phyloP scores from a whole-genome alignment of 371 early-diverging fungal species.

The Mucor ambiguus region DNA sequence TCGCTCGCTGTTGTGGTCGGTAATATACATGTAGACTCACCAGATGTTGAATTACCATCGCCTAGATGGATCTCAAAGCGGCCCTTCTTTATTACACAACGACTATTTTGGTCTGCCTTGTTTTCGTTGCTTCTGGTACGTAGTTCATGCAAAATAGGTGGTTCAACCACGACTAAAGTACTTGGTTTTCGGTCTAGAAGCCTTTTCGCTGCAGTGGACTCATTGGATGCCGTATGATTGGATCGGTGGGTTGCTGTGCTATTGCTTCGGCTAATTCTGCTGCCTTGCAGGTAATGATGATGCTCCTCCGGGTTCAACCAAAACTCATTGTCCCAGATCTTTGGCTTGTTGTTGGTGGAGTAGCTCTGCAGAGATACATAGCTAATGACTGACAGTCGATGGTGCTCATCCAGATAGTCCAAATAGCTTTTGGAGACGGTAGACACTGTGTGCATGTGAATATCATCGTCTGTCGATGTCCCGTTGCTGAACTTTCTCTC shows the following conservation, averaged over 20 bases:
- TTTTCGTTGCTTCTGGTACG: constrained; percentile 20
- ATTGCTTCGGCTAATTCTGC: constrained; percentile 6
- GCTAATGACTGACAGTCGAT: constrained; percentile 6
- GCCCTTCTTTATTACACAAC: constrained; percentile 39
- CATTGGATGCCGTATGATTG: background rate
- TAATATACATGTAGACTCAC: background rate
- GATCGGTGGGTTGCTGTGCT: background rate
- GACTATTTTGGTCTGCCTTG: constrained; percentile 10
- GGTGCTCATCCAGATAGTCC: constrained; percentile 10
- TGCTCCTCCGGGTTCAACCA: constrained; percentile 15
- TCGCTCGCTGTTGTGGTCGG: constrained; percentile 3
- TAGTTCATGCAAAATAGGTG: constrained; percentile 32
- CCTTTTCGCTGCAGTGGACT: background rate
- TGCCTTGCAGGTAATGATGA: background rate
- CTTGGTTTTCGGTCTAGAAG: constrained; percentile 10
- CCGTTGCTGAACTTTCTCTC: background rate
- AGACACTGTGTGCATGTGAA: background rate
- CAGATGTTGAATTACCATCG: constrained; percentile 13
- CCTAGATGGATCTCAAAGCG: constrained; percentile 42
- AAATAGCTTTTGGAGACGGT: background rate
- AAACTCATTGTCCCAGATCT: constrained; percentile 24
- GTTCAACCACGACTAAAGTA: constrained; percentile 3
- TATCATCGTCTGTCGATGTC: background rate
- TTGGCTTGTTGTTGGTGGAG: background rate
- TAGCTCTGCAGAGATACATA: background rate